Conservation (phyloP, 495 filamentous ascomycete genomes). For the Penicillium atrosanguineum region DNA sequence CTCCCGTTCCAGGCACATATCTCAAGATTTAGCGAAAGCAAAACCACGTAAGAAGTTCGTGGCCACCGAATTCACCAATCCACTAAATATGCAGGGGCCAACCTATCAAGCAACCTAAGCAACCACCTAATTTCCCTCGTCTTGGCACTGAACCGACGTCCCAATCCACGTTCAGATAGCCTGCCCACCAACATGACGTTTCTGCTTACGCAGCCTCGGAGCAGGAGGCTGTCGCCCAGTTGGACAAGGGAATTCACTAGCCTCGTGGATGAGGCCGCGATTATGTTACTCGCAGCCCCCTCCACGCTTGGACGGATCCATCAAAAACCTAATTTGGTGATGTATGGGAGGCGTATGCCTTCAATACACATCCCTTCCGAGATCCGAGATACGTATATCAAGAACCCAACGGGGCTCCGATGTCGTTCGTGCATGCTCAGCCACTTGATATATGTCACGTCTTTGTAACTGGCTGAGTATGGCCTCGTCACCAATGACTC, state of each 20-base stretch:
- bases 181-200: constrained; percentile 20
- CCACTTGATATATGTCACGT: neutral
- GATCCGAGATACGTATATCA: too few relatives aligned
- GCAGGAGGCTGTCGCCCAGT: neutral
- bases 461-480: neutral
- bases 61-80: neutral
- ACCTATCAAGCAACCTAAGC: constrained; percentile 4
- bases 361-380: too few relatives aligned
- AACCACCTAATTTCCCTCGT: constrained; percentile 7
- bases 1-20: neutral
- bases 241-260: neutral
- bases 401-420: too few relatives aligned
- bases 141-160: constrained; percentile 1
- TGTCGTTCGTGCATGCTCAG: neutral
- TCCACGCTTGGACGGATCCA: neutral
- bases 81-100: constrained; percentile 26
- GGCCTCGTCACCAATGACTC: constrained; percentile 1
- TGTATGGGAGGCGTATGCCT: too few relatives aligned
- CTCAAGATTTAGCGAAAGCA: neutral
- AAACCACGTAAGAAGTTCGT: constrained; percentile 9
- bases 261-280: neutral
- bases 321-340: neutral
- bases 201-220: constrained; percentile 23
- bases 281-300: neutral
- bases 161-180: neutral